These are phyloP conservation scores for Verticillium dahliae DNA, from an alignment of 2,329 filamentous ascomycete species.

Conservation along the genomic window DNA sequence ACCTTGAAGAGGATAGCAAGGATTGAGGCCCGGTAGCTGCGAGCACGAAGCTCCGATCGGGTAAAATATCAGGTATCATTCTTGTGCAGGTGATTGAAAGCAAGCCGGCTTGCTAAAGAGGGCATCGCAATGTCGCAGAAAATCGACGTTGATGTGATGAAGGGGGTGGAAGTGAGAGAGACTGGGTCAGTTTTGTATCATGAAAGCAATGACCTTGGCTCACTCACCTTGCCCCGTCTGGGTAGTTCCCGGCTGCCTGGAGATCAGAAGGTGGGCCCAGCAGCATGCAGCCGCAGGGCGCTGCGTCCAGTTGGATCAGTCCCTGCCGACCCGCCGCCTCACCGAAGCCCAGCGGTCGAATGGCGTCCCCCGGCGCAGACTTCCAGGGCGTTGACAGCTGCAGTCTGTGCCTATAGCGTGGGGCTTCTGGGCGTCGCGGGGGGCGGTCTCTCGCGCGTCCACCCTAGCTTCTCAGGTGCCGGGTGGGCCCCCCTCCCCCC, in stretches of 20 bases:
- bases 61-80: not conserved
- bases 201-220: not conserved
- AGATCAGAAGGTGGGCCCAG: not conserved
- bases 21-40: not conserved
- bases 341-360: not conserved
- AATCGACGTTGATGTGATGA: not conserved
- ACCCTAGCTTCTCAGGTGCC: not conserved
- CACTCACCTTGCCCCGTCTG: too few relatives aligned
- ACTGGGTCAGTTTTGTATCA: not conserved
- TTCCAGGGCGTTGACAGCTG: not conserved
- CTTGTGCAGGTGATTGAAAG: not conserved
- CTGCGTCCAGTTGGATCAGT: not conserved
- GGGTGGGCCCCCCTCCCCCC: not conserved
- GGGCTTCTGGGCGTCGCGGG: not conserved
- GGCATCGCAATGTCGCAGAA: not conserved
- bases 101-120: not conserved
- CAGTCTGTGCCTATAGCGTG: not conserved
- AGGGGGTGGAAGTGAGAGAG: not conserved
- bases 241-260: not conserved
- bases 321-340: not conserved
- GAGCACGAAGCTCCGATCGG: not conserved
- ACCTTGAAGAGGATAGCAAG: not conserved
- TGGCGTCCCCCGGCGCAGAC: not conserved
- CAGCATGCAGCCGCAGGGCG: not conserved
- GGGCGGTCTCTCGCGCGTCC: not conserved